Evolutionary conservation across 148 eudicot species (phyloP), one percentile per base, ranked within the genome.

Genomic region (Persicaria maculosa): DNA sequence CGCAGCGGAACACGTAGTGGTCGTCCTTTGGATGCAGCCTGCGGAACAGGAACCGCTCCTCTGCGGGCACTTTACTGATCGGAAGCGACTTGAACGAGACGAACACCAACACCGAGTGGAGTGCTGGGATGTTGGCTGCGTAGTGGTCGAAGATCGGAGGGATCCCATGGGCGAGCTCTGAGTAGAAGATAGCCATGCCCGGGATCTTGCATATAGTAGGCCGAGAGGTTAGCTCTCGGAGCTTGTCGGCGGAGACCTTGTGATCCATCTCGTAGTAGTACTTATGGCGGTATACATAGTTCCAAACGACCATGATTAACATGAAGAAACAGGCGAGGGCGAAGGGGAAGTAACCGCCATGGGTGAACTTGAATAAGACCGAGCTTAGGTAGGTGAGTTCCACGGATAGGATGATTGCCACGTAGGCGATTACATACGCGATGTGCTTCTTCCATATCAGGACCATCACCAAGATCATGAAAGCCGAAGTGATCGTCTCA

Each of bases 131-230:
- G 10, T 83, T 85, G 4, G 36, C 80, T 14, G 80, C 54, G 17
- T 85, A 85, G 46, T 79, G 76, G 31, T 79, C 75, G 48, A 85
- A 85, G 36, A 85, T 79, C 15, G 88, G 88, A 1, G 88, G 83
- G 9, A 85, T 81, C 0, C 88, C 86, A 9, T 83, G 84, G 7
- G 81, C 84, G 0, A 83, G 83, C 47, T 83, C 84, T 3, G 86
- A 81, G 78, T 85, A 80, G 64, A 85, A 83, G 44, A 85, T 68
- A 1, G 83, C 84, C 22, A 85, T 25, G 0, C 84, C 86, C 0
- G 81, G 84, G 14, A 85, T 52, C 6, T 80, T 78, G 64, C 71
- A 65, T 4, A 83, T 15, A 64, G 75, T 77, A 0, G 65, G 1
- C 7, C 68, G 73, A 8, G 8, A 25, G 8, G 59, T 67, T 0